These are phyloP conservation scores for Fusarium algeriense DNA, from an alignment of 2,329 filamentous ascomycete species.

Conservation along the genomic window DNA sequence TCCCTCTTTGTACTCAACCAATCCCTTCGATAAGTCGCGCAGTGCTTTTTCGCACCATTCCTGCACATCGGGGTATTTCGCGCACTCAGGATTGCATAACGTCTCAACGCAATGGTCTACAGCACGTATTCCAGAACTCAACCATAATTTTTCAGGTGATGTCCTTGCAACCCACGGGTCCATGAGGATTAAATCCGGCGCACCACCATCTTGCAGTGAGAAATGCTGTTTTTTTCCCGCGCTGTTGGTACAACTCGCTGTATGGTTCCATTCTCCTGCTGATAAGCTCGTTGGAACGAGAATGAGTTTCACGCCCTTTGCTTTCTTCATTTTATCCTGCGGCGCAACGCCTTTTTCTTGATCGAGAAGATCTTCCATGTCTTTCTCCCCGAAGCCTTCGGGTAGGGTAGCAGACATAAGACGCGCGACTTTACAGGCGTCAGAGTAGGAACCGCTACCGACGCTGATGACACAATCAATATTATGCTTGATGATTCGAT, in stretches of 20 bases:
- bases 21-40: background rate
- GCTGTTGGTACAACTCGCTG: conserved; percentile 23
- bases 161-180: conserved; percentile 21
- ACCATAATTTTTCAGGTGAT: background rate
- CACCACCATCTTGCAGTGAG: conserved; percentile 1
- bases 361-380: conserved; percentile 12
- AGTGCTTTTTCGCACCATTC: conserved; percentile 16
- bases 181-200: conserved; percentile 23
- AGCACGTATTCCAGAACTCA: conserved; percentile 22
- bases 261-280: conserved; percentile 21
- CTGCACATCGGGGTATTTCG: background rate
- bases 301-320: conserved; percentile 6
- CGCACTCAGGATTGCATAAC: conserved; percentile 10
- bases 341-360: conserved; percentile 11
- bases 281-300: conserved; percentile 15
- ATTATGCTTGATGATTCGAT: background rate
- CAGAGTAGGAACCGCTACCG: conserved; percentile 16
- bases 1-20: conserved; percentile 22
- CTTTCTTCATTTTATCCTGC: conserved; percentile 13
- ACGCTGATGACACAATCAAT: conserved; percentile 17
- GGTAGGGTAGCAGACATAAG: conserved; percentile 8
- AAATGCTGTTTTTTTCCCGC: conserved; percentile 21
- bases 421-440: conserved; percentile 22
- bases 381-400: background rate
- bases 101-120: conserved; percentile 23